Conservation (phyloP, 2,329 filamentous ascomycete species). For the Paracoccidioides lutzii region DNA sequence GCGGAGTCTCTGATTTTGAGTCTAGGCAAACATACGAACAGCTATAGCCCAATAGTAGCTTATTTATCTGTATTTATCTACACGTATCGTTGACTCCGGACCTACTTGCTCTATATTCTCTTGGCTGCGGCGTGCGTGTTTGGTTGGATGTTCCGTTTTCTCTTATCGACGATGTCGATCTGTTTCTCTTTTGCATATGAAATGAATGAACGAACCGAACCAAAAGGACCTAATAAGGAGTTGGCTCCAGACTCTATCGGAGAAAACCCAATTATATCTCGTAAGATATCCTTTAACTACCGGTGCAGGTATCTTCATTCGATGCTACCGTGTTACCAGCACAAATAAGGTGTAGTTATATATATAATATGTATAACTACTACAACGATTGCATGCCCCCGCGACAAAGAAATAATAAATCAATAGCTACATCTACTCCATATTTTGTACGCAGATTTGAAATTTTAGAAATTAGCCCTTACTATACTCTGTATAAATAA, state of each 20-base stretch:
- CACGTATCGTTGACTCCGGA: background rate
- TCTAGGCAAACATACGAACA: no score
- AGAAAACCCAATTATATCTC: background rate
- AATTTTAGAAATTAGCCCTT: no score
- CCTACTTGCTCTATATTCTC: background rate
- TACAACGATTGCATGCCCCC: background rate
- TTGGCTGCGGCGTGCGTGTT: background rate
- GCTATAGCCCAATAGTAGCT: no score
- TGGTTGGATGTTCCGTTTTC: background rate
- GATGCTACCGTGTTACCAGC: no score
- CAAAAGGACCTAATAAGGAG: no score
- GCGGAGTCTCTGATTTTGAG: background rate
- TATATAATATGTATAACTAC: background rate
- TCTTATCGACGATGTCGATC: background rate
- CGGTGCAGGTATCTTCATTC: no score
- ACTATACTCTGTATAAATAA: no score
- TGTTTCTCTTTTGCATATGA: background rate
- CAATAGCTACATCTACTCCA: background rate
- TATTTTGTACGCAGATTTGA: no score
- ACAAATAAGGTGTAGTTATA: background rate
- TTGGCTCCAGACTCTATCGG: background rate
- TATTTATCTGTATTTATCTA: background rate
- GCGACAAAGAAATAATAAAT: background rate
- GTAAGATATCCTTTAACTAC: no score
- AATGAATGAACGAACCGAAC: background rate